phyloP scores from a whole-genome alignment of 2,329 filamentous ascomycete species.

The Moelleriella libera region DNA sequence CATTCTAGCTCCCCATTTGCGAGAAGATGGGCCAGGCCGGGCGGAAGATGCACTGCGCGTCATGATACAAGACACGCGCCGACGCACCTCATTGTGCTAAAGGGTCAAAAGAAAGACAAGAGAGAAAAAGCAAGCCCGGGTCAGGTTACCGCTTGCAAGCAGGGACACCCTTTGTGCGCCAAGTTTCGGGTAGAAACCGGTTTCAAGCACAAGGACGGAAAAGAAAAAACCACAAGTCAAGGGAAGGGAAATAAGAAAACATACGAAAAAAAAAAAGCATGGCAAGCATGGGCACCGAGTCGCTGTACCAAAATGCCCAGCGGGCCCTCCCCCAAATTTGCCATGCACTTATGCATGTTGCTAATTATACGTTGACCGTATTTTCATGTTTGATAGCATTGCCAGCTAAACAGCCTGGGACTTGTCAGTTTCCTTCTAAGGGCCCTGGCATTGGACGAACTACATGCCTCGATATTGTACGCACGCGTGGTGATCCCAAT shows the following conservation, averaged over 20 bases:
- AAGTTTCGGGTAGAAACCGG: no score
- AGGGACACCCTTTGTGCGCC: not conserved
- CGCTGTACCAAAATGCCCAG: not conserved
- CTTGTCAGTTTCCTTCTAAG: not conserved
- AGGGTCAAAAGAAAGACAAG: not conserved
- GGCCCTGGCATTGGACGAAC: not conserved
- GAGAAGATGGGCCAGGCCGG: not conserved
- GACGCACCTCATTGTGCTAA: not conserved
- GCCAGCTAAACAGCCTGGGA: not conserved
- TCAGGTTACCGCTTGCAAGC: not conserved
- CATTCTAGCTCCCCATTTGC: not conserved
- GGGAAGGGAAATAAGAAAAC: not conserved
- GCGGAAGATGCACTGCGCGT: not conserved
- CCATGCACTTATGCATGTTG: not conserved
- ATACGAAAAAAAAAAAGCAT: not conserved
- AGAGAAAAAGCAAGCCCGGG: not conserved
- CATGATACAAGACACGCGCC: conserved; percentile 2
- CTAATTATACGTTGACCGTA: not conserved
- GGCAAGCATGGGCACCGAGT: not conserved
- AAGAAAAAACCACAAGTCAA: no score
- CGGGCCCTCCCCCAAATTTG: not conserved
- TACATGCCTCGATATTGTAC: not conserved
- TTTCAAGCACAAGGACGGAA: no score
- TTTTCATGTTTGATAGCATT: not conserved
- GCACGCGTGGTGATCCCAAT: not conserved